Conservation (phyloP, 352 stramenopile species). For the Pythium folliculosum region DNA sequence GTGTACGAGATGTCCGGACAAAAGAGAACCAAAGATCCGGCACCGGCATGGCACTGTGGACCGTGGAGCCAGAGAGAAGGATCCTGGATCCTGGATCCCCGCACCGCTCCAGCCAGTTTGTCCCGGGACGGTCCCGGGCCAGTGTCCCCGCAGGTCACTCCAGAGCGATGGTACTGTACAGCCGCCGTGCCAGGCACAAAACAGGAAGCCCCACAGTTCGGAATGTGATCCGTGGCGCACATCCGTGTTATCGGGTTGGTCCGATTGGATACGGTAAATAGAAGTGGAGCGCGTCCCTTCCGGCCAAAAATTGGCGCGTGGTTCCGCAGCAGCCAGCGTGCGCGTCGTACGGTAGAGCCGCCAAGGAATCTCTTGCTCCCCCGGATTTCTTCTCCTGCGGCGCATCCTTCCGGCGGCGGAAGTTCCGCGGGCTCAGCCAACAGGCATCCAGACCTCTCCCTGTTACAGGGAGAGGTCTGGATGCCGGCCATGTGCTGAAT, state of each 20-base stretch:
- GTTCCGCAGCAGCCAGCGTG: too few relatives aligned
- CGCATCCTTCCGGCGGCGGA: neutral
- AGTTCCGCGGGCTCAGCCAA: too few relatives aligned
- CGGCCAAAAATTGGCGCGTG: too few relatives aligned
- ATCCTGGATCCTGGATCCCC: neutral
- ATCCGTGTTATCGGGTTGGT: too few relatives aligned
- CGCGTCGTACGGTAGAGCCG: too few relatives aligned
- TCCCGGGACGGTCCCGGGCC: neutral
- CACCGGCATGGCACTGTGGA: neutral
- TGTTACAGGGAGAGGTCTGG: neutral
- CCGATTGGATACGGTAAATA: too few relatives aligned
- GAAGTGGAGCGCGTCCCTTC: too few relatives aligned
- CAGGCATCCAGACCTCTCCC: too few relatives aligned
- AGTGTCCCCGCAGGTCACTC: neutral
- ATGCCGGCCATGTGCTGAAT: neutral
- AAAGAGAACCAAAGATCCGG: slow-evolving; percentile 10
- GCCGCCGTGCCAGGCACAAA: neutral
- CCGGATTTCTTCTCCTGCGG: neutral
- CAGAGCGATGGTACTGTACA: neutral
- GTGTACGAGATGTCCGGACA: slow-evolving; percentile 4
- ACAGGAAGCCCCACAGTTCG: neutral
- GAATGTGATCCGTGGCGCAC: neutral
- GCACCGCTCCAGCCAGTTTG: neutral
- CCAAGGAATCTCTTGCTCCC: neutral
- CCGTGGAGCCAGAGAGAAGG: slow-evolving; percentile 5